A percentile compares a stretch with the other conserved stretches of the same genome.
Evolutionary conservation across 352 stramenopile genomes (phyloP).

Genomic region (Pythium grandisporangium): DNA sequence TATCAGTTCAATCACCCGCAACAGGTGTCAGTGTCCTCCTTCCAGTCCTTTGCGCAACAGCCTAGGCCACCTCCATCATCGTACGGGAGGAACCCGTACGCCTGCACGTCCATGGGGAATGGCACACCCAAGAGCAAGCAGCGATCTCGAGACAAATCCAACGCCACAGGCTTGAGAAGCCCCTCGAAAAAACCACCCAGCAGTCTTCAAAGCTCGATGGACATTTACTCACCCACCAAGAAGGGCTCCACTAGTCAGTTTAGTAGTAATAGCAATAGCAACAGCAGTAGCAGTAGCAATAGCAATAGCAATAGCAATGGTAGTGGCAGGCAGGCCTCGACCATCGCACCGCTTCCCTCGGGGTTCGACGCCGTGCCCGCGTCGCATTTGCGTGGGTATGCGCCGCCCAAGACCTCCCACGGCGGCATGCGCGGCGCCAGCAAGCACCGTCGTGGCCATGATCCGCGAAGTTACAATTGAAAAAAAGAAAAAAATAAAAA

Average conservation of each 20-base stretch:
- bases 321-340: neutral
- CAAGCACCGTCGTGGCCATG: neutral
- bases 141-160: too few species aligned
- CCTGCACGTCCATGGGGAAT: slow-evolving; percentile 3
- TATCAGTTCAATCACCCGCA: slow-evolving; percentile 13
- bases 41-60: slow-evolving; percentile 12
- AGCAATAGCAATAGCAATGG: slow-evolving; percentile 4
- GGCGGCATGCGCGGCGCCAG: neutral
- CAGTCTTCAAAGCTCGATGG: slow-evolving; percentile 29
- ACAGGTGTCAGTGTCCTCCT: slow-evolving; percentile 12
- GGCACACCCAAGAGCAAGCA: neutral
- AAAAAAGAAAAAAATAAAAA: too few species aligned
- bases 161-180: too few species aligned
- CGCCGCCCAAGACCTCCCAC: slow-evolving; percentile 18
- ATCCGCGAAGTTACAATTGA: too few species aligned
- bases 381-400: slow-evolving; percentile 2
- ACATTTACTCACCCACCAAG: slow-evolving; percentile 49
- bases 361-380: neutral
- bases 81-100: slow-evolving; percentile 39
- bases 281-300: slow-evolving; percentile 6
- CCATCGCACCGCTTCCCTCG: slow-evolving; percentile 6
- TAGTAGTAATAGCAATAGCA: slow-evolving; percentile 10
- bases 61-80: slow-evolving; percentile 43
- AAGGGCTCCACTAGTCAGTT: slow-evolving; percentile 5
- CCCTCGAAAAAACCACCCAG: slow-evolving; percentile 6